Percentiles rank a stretch among this genome's conserved stretches.
Conservation (phyloP, 2,329 filamentous ascomycete genomes). For the Ophiostoma ulmi region DNA sequence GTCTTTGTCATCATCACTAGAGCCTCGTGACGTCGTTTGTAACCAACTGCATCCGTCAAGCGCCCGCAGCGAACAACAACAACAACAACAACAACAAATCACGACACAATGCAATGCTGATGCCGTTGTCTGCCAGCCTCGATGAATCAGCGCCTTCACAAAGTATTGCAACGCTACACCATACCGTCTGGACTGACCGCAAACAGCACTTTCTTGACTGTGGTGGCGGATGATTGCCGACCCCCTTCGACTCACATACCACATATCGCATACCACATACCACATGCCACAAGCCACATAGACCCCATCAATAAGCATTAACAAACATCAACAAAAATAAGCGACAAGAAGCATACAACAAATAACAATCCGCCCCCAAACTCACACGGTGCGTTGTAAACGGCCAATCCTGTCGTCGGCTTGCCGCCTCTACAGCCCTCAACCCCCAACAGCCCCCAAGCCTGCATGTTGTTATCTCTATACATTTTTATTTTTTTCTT, state of each 20-base stretch:
- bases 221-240: neutral
- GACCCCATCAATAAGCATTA: neutral
- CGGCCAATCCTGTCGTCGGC: neutral
- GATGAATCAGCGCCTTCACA: neutral
- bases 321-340: neutral
- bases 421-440: neutral
- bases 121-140: neutral
- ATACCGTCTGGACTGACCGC: neutral
- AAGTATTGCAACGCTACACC: neutral
- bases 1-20: slow-evolving; percentile 4
- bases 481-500: neutral
- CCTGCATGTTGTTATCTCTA: neutral
- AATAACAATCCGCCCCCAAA: neutral
- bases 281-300: neutral
- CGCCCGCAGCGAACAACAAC: neutral
- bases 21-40: slow-evolving; percentile 1
- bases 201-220: neutral
- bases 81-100: neutral
- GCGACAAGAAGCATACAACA: neutral
- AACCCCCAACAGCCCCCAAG: slow-evolving; percentile 3
- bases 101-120: neutral
- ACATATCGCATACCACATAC: neutral
- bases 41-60: neutral
- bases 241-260: neutral
- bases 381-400: neutral